These are phyloP conservation scores for Kurtzmaniella quercitrusa DNA, from an alignment of 1,139 yeast species.

Conservation along the genomic window DNA sequence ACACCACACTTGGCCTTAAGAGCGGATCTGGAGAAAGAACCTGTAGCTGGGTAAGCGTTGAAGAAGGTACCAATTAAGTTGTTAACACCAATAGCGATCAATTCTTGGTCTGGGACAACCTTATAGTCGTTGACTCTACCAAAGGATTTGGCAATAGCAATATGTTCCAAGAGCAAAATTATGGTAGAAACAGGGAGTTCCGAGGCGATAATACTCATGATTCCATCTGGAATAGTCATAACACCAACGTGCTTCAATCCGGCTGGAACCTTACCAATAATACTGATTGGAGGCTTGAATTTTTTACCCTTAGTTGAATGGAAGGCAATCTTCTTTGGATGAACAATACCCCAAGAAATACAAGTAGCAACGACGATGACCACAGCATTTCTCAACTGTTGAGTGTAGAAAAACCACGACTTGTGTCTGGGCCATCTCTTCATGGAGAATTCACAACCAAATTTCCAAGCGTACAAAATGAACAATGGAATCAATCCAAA, in stretches of 20 bases:
- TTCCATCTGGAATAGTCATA: constrained; percentile 60
- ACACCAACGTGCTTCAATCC: constrained; percentile 79
- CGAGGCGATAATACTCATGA: constrained; percentile 58
- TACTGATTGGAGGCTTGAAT: constrained; percentile 48
- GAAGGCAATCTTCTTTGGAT: constrained; percentile 33
- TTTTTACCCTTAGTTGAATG: constrained; percentile 21
- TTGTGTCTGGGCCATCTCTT: constrained; percentile 62
- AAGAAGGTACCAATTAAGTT: constrained; percentile 89
- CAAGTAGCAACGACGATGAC: constrained; percentile 75
- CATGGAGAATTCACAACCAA: constrained; percentile 51
- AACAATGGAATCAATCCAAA: constrained; percentile 77
- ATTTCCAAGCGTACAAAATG: constrained; percentile 64
- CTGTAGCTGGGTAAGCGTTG: constrained; percentile 93
- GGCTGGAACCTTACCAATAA: constrained; percentile 75
- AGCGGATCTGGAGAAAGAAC: constrained; percentile 93
- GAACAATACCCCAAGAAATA: constrained; percentile 58
- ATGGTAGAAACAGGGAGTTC: constrained; percentile 85
- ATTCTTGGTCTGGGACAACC: constrained; percentile 88
- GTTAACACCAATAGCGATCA: constrained; percentile 90
- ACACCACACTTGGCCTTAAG: constrained; percentile 94
- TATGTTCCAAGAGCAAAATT: constrained; percentile 82
- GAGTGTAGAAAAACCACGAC: constrained; percentile 59
- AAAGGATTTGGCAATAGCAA: constrained; percentile 89
- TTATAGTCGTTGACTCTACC: constrained; percentile 91
- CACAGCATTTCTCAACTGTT: constrained; percentile 77